Evolutionary conservation across 176 grass and related monocot genomes (phyloP).

Genomic region (Carex littledalei): DNA sequence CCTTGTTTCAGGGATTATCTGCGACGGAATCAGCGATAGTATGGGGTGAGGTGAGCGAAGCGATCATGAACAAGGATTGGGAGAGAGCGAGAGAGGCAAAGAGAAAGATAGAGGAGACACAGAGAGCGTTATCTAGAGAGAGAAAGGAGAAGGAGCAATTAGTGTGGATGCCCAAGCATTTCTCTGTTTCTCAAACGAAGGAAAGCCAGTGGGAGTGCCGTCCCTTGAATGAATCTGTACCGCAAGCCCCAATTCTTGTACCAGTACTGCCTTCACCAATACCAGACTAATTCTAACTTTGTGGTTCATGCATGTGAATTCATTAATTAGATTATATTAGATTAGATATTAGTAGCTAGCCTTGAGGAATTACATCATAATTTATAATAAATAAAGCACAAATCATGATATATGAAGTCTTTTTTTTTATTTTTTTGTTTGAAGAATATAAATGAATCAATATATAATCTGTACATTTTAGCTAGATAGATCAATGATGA

Average conservation of each 20-base stretch:
- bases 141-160: conserved; percentile 38
- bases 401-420: background rate
- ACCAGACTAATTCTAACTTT: background rate
- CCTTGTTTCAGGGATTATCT: conserved; percentile 36
- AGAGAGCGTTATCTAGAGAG: conserved; percentile 60
- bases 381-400: background rate
- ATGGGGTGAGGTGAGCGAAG: conserved; percentile 64
- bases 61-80: conserved; percentile 74
- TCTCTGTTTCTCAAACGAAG: conserved; percentile 56
- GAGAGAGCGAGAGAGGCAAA: conserved; percentile 59
- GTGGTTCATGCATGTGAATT: background rate
- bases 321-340: background rate
- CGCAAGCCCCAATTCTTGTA: conserved; percentile 47
- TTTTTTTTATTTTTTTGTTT: background rate
- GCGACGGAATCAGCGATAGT: conserved; percentile 46
- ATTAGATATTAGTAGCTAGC: background rate
- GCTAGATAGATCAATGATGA: background rate
- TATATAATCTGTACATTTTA: background rate
- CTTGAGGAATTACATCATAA: background rate
- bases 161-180: conserved; percentile 79
- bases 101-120: conserved; percentile 50
- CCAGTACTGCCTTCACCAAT: background rate
- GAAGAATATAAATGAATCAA: background rate
- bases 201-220: conserved; percentile 68
- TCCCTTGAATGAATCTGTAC: conserved; percentile 40